These are phyloP conservation scores for Cyberlindnera xishuangbannaensis DNA, from an alignment of 805 yeast species.

Conservation along the genomic window DNA sequence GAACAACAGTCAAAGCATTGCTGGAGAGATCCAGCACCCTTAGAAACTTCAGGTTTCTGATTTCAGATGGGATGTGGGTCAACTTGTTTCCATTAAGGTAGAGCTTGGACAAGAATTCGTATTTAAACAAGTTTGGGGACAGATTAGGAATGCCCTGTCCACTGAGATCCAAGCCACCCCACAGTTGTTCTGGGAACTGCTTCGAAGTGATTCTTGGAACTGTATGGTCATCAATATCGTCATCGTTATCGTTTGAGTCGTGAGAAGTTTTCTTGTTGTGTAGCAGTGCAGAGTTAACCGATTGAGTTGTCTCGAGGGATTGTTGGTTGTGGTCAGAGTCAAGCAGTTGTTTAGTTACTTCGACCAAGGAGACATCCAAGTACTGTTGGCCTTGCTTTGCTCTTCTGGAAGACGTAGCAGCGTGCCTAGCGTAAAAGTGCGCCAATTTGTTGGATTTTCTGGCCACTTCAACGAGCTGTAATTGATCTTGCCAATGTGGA, in stretches of 20 bases:
- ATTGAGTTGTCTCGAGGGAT: conserved; percentile 5
- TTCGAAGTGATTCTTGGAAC: conserved; percentile 54
- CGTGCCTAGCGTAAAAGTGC: conserved; percentile 79
- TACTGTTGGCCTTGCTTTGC: conserved; percentile 20
- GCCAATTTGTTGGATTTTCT: conserved; percentile 56
- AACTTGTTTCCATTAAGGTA: conserved; percentile 85
- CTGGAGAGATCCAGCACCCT: conserved; percentile 82
- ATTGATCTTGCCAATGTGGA: conserved; percentile 73
- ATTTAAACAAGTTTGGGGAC: conserved; percentile 71
- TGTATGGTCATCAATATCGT: conserved; percentile 49
- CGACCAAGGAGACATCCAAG: conserved; percentile 27
- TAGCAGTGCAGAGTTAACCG: conserved; percentile 22
- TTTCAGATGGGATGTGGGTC: conserved; percentile 56
- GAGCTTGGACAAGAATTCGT: conserved; percentile 77
- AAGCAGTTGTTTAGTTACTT: conserved; percentile 33
- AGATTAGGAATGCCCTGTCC: conserved; percentile 78
- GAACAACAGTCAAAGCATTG: conserved; percentile 66
- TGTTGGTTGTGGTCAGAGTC: conserved; percentile 21
- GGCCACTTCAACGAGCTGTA: conserved; percentile 64
- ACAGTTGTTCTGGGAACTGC: conserved; percentile 62
- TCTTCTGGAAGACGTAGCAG: conserved; percentile 59
- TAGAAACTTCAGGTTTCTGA: conserved; percentile 63
- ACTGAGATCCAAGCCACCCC: conserved; percentile 91
- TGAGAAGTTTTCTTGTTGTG: conserved; percentile 38
- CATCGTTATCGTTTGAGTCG: conserved; percentile 28